These are phyloP conservation scores for Clitopilus hobsonii DNA, from an alignment of 768 basidiomycete genomes.

Conservation along the genomic window DNA sequence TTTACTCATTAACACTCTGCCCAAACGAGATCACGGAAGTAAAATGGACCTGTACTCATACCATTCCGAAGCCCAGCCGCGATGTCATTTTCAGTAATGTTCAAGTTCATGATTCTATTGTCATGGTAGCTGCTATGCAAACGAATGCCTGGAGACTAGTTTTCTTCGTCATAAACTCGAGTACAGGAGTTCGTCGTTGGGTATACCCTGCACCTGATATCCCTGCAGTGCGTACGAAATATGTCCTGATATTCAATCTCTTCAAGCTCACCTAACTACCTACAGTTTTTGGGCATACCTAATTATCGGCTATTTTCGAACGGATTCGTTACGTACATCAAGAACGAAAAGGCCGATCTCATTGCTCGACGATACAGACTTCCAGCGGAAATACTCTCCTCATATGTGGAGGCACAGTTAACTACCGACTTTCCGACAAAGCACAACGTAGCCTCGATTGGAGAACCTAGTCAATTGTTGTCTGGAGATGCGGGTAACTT, in stretches of 20 bases:
- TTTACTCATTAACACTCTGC: background rate
- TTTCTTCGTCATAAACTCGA: constrained; percentile 20
- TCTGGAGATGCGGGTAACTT: background rate
- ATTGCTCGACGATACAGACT: background rate
- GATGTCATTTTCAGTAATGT: constrained; percentile 20
- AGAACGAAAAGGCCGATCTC: background rate
- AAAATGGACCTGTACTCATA: constrained; percentile 4
- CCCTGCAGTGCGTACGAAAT: constrained; percentile 7
- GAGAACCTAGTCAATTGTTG: background rate
- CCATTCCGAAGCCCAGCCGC: constrained; percentile 8
- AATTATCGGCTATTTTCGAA: background rate
- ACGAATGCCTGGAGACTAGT: constrained; percentile 18
- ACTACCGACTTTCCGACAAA: background rate
- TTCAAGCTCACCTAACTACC: constrained; percentile 7
- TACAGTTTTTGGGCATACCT: background rate
- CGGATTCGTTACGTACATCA: background rate
- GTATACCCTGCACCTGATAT: constrained; percentile 5
- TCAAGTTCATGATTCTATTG: constrained; percentile 20
- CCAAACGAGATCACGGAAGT: background rate
- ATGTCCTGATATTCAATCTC: constrained; percentile 8
- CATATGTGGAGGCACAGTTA: background rate
- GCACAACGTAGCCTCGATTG: background rate
- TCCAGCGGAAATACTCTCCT: background rate
- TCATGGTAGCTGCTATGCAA: constrained; percentile 14
- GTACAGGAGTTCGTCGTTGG: constrained; percentile 12